phyloP scores from a whole-genome alignment of 805 yeast genomes.

The Ogataea polymorpha region DNA sequence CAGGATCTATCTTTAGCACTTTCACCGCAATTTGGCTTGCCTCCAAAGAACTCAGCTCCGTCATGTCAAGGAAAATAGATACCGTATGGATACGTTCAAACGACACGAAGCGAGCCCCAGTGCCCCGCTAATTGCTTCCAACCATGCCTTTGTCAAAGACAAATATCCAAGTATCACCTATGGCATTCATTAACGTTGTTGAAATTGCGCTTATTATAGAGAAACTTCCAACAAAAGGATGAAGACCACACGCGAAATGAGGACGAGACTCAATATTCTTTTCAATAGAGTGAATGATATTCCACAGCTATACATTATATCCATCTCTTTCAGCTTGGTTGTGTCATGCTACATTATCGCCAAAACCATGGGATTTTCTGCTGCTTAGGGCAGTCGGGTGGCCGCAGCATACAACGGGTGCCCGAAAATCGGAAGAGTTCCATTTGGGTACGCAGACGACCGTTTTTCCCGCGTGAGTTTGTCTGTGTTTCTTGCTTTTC shows the following conservation, averaged over 20 bases:
- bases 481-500: conserved; percentile 33
- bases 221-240: neutral
- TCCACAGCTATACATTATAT: conserved; percentile 16
- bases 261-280: conserved; percentile 15
- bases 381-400: conserved; percentile 43
- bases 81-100: too few species aligned
- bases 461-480: conserved; percentile 45
- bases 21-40: too few species aligned
- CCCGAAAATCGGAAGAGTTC: conserved; percentile 48
- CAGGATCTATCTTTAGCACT: too few species aligned
- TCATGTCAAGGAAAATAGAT: too few species aligned
- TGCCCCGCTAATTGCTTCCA: too few species aligned
- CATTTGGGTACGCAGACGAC: conserved; percentile 46
- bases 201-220: conserved; percentile 38
- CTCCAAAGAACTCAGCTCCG: too few species aligned
- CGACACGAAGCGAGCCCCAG: too few species aligned
- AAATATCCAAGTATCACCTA: neutral
- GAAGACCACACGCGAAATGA: conserved; percentile 11
- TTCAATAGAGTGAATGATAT: conserved; percentile 19
- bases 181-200: conserved; percentile 35
- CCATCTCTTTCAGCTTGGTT: conserved; percentile 32
- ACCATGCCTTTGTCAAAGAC: too few species aligned
- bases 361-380: conserved; percentile 43
- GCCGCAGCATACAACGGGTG: conserved; percentile 46
- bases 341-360: conserved; percentile 43